phyloP scores from a whole-genome alignment of 495 filamentous ascomycete genomes.

The Penicillium fimorum region DNA sequence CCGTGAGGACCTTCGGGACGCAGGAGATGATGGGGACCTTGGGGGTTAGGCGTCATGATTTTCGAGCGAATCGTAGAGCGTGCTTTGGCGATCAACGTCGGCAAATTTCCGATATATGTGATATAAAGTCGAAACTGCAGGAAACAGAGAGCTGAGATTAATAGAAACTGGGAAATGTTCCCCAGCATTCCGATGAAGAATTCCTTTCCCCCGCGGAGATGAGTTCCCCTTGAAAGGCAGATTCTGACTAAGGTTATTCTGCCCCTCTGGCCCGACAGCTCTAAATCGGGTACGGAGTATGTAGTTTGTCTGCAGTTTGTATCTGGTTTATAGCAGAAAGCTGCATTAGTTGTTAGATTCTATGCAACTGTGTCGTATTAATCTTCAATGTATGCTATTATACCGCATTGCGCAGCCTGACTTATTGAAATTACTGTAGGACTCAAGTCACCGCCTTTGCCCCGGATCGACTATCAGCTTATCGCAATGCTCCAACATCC shows the following conservation, averaged over 20 bases:
- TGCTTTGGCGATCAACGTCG: conserved; percentile 16
- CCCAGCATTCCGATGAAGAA: conserved; percentile 12
- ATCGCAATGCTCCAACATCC: conserved; percentile 7
- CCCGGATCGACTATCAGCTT: conserved; percentile 27
- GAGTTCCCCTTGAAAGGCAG: background rate
- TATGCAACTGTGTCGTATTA: background rate
- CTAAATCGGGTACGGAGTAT: background rate
- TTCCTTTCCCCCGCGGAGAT: conserved; percentile 8
- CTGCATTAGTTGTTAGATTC: background rate
- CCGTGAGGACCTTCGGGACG: conserved; percentile 37
- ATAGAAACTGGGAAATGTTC: background rate
- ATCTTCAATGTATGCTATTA: background rate
- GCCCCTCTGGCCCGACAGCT: background rate
- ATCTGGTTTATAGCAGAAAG: background rate
- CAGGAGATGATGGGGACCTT: conserved; percentile 33
- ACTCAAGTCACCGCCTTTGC: conserved; percentile 14
- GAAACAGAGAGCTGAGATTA: background rate
- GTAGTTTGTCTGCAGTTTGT: background rate
- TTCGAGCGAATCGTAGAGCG: conserved; percentile 17
- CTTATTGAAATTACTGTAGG: background rate
- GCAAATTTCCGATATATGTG: background rate
- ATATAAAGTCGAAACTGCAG: background rate
- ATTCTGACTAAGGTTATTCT: conserved; percentile 9
- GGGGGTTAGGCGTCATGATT: conserved; percentile 32
- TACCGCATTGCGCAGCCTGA: background rate